A percentile compares a stretch with the other conserved stretches of the same genome.
Conservation (phyloP, 306 rosid genomes). For the Trifolium pratense region DNA sequence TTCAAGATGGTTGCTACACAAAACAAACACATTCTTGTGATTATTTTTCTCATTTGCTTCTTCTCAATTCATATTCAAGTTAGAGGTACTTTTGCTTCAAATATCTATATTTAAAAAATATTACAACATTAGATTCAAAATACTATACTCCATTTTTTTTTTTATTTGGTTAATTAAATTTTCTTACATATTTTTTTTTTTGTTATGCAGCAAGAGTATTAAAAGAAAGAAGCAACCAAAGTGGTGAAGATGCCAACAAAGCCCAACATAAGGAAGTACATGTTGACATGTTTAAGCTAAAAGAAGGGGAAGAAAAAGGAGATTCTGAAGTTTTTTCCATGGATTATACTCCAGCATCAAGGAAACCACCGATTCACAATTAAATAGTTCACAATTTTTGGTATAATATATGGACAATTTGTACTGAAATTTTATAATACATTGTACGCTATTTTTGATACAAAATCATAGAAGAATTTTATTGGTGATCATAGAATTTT, state of each 20-base stretch:
- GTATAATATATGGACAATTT: background rate
- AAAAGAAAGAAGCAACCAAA: constrained; percentile 46
- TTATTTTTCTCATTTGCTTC: constrained; percentile 65
- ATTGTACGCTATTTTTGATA: background rate
- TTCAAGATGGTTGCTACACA: constrained; percentile 51
- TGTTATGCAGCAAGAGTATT: constrained; percentile 61
- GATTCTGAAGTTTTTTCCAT: constrained; percentile 59
- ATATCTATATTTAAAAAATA: background rate
- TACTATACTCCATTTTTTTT: background rate
- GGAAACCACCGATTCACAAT: constrained; percentile 94
- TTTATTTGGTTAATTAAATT: constrained; percentile 10
- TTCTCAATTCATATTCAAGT: constrained; percentile 51
- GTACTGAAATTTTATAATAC: constrained; percentile 10
- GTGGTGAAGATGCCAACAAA: background rate
- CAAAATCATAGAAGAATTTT: too few species aligned
- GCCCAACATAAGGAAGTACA: constrained; percentile 38
- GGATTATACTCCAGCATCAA: constrained; percentile 86
- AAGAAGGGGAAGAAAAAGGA: constrained; percentile 46
- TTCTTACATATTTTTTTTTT: background rate
- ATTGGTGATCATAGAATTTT: too few species aligned
- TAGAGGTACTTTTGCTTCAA: constrained; percentile 52
- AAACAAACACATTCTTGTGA: constrained; percentile 56
- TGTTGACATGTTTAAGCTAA: constrained; percentile 42
- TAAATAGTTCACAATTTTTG: constrained; percentile 40
- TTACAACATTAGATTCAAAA: background rate